Percentiles rank a stretch among this genome's conserved stretches.
phyloP scores from a whole-genome alignment of 2,329 filamentous ascomycete genomes.

The Colletotrichum sp. region DNA sequence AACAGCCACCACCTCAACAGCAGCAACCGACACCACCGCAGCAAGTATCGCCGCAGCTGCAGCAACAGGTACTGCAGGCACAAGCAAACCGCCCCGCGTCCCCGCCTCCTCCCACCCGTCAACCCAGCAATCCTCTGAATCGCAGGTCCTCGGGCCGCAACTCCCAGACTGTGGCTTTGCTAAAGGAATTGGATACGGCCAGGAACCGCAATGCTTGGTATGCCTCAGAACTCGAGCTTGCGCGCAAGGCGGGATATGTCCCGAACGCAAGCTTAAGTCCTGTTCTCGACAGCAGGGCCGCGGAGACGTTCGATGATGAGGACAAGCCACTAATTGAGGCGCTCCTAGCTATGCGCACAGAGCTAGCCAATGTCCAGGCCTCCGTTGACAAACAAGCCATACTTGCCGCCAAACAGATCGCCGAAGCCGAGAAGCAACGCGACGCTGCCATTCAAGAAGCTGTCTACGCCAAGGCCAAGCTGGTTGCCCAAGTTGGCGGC shows the following conservation, averaged over 20 bases:
- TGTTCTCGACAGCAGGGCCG: conserved; percentile 74
- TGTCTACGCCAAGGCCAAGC: conserved; percentile 90
- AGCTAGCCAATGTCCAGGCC: conserved; percentile 86
- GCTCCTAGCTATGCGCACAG: conserved; percentile 86
- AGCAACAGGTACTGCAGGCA: conserved; percentile 35
- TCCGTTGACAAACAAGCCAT: conserved; percentile 89
- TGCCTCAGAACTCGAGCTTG: conserved; percentile 90
- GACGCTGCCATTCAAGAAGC: conserved; percentile 95
- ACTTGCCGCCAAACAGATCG: conserved; percentile 85
- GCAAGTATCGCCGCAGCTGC: neutral
- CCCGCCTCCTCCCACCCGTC: conserved; percentile 62
- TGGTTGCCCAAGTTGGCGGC: conserved; percentile 76
- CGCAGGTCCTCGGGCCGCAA: conserved; percentile 66
- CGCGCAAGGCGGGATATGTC: conserved; percentile 86
- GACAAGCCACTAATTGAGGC: conserved; percentile 93
- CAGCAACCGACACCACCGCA: conserved; percentile 54
- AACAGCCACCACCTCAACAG: neutral
- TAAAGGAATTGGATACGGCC: conserved; percentile 85
- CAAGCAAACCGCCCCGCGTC: conserved; percentile 52
- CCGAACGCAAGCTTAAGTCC: conserved; percentile 74
- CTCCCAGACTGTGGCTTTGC: conserved; percentile 73
- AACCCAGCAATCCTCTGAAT: conserved; percentile 62
- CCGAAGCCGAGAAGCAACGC: conserved; percentile 92
- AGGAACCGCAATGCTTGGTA: conserved; percentile 96
- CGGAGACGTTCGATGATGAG: conserved; percentile 87